Conservation (phyloP, 768 basidiomycete species). For the Pisolithus sp. region DNA sequence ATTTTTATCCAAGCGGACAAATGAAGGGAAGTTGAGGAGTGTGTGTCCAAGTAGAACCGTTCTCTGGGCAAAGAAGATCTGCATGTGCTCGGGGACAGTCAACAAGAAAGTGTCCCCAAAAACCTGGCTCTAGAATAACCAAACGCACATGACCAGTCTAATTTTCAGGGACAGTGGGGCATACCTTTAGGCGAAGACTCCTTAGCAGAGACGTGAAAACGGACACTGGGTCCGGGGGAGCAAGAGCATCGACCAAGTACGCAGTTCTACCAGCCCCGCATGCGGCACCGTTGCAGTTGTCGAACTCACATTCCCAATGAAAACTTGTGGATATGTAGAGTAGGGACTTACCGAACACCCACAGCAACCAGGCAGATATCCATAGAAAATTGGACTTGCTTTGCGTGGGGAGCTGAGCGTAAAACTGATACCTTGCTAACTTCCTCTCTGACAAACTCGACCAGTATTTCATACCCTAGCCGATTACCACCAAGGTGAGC, state of each 20-base stretch:
- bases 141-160: not conserved
- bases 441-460: slow-evolving; percentile 16
- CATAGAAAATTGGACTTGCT: slow-evolving; percentile 27
- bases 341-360: slow-evolving; percentile 33
- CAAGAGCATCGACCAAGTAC: slow-evolving; percentile 46
- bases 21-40: slow-evolving; percentile 10
- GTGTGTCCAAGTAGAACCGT: slow-evolving; percentile 10
- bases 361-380: slow-evolving; percentile 40
- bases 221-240: slow-evolving; percentile 25
- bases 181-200: slow-evolving; percentile 33
- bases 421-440: slow-evolving; percentile 3
- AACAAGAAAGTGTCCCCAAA: slow-evolving; percentile 42
- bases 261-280: slow-evolving; percentile 34
- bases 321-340: not conserved
- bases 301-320: no score
- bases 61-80: slow-evolving; percentile 51
- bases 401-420: slow-evolving; percentile 5
- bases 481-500: not conserved
- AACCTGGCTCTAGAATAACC: slow-evolving; percentile 6
- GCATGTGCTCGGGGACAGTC: slow-evolving; percentile 39
- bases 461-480: slow-evolving; percentile 9
- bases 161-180: slow-evolving; percentile 16
- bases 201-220: slow-evolving; percentile 33
- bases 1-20: slow-evolving; percentile 11
- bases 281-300: not conserved